phyloP scores from a whole-genome alignment of 2,329 filamentous ascomycete species.

The Aspergillus sp. region DNA sequence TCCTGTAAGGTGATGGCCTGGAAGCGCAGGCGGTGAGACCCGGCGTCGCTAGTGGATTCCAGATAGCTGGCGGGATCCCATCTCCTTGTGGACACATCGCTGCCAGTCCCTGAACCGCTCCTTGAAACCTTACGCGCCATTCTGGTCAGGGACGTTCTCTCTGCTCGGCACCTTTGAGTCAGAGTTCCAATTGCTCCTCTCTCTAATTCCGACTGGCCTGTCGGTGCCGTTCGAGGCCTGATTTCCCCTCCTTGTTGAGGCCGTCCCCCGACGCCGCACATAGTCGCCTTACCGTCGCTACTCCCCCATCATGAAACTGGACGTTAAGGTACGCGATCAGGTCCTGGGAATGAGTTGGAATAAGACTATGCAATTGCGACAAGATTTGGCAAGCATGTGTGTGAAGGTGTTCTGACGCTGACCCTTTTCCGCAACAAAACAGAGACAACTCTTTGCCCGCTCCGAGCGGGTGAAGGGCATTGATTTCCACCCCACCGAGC shows the following conservation, averaged over 20 bases:
- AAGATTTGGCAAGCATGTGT: slow-evolving; percentile 3
- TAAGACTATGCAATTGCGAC: neutral
- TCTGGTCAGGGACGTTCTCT: slow-evolving; percentile 17
- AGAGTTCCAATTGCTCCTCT: slow-evolving; percentile 10
- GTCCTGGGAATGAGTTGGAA: slow-evolving; percentile 2
- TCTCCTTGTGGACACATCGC: slow-evolving; percentile 34
- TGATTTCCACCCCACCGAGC: slow-evolving; percentile 95
- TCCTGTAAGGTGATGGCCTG: neutral
- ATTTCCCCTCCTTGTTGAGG: slow-evolving; percentile 27
- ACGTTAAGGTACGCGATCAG: slow-evolving; percentile 53
- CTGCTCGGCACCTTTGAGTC: slow-evolving; percentile 3
- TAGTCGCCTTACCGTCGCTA: slow-evolving; percentile 27
- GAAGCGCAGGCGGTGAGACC: slow-evolving; percentile 24
- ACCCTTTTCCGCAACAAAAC: slow-evolving; percentile 24
- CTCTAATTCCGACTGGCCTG: slow-evolving; percentile 25
- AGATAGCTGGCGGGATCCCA: slow-evolving; percentile 32
- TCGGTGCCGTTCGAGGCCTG: slow-evolving; percentile 32
- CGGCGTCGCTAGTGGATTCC: slow-evolving; percentile 24
- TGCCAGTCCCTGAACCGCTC: slow-evolving; percentile 17
- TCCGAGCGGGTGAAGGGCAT: slow-evolving; percentile 96
- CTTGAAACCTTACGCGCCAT: slow-evolving; percentile 14
- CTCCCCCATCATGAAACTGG: slow-evolving; percentile 54
- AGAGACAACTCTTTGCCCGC: slow-evolving; percentile 81
- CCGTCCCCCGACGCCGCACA: slow-evolving; percentile 33
- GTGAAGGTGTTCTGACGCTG: slow-evolving; percentile 32